phyloP scores from a whole-genome alignment of 1,139 yeast genomes.

The Geotrichum klebahnii region DNA sequence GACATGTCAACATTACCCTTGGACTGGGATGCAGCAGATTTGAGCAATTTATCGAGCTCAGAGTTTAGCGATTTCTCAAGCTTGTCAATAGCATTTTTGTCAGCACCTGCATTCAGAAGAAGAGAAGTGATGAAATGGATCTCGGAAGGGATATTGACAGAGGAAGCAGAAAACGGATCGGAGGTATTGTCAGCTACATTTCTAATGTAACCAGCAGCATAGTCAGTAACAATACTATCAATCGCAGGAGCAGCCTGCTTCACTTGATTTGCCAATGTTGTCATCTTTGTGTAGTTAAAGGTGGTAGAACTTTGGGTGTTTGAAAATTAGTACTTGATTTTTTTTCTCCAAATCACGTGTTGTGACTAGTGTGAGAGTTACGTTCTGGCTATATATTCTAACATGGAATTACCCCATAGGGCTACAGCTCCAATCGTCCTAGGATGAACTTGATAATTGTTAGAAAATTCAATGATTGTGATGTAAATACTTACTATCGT shows the following conservation, averaged over 20 bases:
- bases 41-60: conserved; percentile 53
- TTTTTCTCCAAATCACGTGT: conserved; percentile 3
- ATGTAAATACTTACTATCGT: conserved; percentile 17
- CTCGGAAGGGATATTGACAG: conserved; percentile 59
- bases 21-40: conserved; percentile 57
- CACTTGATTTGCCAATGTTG: conserved; percentile 43
- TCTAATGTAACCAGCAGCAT: conserved; percentile 83
- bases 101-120: conserved; percentile 79
- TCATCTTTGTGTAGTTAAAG: conserved; percentile 3
- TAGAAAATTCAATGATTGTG: neutral
- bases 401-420: conserved; percentile 24
- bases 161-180: conserved; percentile 68
- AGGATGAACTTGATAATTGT: conserved; percentile 18
- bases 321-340: neutral
- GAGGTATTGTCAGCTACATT: conserved; percentile 71
- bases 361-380: neutral
- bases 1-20: conserved; percentile 61
- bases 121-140: conserved; percentile 60
- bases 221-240: conserved; percentile 87
- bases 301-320: neutral
- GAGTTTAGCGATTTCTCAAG: conserved; percentile 48
- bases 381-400: conserved; percentile 22
- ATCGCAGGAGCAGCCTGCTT: conserved; percentile 84
- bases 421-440: conserved; percentile 22
- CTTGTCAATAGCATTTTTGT: conserved; percentile 47